Base-by-base conservation (phyloP, 768 basidiomycete genomes). In the Phallus indusiatus region DNA sequence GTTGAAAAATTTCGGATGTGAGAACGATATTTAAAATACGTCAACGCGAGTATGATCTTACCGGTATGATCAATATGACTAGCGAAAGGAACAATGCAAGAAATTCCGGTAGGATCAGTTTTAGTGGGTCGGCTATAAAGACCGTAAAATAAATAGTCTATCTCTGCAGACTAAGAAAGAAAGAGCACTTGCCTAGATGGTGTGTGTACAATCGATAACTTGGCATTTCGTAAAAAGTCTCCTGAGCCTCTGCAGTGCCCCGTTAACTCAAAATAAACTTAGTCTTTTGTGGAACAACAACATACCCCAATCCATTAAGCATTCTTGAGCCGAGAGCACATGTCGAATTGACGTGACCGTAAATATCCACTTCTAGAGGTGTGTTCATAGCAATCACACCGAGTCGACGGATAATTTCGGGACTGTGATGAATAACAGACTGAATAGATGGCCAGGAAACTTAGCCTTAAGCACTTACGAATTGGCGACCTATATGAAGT, bases 211-310 rank as follows among this genome's bases (percentile, higher is more conserved):
- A 66, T 64, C 2, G 53, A 34, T 21, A 60, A 21, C 52, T 65
- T 64, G n/a, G 67, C 67, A 61, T 68, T 68, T 7, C 67, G 60
- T 6, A 68, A 62, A 65, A 69, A 69, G 49, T 69, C 66, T 11
- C 54, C 66, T 0, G 60, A 60, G 2, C 65, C 64, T 1, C 66
- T 64, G 28, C n/a, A 51, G 18, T 51, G 18, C 21, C 47, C n/a
- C n/a, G 8, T 48, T n/a, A 48, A 9, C 9, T n/a, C n/a, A 48
- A n/a, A 21, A 48, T 3, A 48, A n/a, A 48, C 9, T 9, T 28
- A 28, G 7, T 7, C 28, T 28, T 28, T 3, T 28, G 7, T n/a
- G 7, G 28, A 28, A 2, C 2, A 28, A 28, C 28, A 28, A 28
- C 28, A 28, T 51, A 51, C 50, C 50, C 50, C 10, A 67, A 47